Evolutionary conservation across 2,329 filamentous ascomycete genomes (phyloP).

Genomic region (Thelonectria olida): DNA sequence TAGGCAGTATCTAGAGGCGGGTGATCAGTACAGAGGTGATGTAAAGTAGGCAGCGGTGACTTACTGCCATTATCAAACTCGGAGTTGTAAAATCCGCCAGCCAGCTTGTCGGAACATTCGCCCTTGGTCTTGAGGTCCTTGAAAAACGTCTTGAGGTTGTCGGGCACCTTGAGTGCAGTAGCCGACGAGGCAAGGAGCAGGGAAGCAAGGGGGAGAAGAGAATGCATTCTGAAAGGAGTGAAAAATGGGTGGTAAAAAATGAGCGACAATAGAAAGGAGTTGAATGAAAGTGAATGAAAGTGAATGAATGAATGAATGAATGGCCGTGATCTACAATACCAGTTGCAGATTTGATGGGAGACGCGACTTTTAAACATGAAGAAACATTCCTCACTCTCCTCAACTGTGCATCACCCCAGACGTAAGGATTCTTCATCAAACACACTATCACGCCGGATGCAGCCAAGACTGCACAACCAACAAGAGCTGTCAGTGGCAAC

Average conservation of each 20-base stretch:
- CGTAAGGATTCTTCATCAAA: not conserved
- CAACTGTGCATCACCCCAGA: not conserved
- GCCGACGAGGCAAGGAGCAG: conserved; percentile 10
- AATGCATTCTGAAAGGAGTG: conserved; percentile 5
- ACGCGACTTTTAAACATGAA: not conserved
- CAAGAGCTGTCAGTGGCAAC: not conserved
- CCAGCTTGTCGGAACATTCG: conserved; percentile 20
- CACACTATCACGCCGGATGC: not conserved
- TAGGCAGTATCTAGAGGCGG: conserved; percentile 38
- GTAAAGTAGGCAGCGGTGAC: not conserved
- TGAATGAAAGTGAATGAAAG: no score
- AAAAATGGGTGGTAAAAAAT: not conserved
- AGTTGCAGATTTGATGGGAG: not conserved
- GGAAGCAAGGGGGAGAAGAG: not conserved
- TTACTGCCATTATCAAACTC: conserved; percentile 20
- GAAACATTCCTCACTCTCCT: not conserved
- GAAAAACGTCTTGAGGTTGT: conserved; percentile 20
- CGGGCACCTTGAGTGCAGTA: conserved; percentile 15
- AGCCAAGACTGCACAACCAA: not conserved
- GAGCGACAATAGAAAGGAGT: not conserved
- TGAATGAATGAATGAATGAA: not conserved
- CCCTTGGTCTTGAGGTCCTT: conserved; percentile 21
- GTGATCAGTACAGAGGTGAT: not conserved
- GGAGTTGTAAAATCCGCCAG: conserved; percentile 22
- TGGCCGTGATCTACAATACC: not conserved